phyloP scores from a whole-genome alignment of 2,329 filamentous ascomycete genomes.

The Tolypocladium pustulatum region DNA sequence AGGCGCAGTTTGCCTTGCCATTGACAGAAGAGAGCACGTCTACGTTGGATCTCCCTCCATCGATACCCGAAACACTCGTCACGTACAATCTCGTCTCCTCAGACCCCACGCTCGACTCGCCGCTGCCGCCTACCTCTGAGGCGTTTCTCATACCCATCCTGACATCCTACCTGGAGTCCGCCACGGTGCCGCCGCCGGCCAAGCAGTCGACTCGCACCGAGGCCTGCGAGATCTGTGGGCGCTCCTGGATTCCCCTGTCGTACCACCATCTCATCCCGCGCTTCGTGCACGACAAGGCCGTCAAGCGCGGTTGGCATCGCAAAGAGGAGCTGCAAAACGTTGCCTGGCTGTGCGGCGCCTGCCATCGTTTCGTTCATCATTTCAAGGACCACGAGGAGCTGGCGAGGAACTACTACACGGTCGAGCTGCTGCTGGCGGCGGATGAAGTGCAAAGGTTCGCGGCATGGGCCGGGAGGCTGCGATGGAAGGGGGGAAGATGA shows the following conservation, averaged over 20 bases:
- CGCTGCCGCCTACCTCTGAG: conserved; percentile 27
- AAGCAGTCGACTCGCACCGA: conserved; percentile 44
- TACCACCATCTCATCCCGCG: conserved; percentile 85
- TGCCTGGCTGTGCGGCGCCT: conserved; percentile 77
- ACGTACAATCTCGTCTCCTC: conserved; percentile 54
- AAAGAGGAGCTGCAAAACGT: conserved; percentile 68
- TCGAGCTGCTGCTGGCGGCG: conserved; percentile 58
- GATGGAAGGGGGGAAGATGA: conserved; percentile 52
- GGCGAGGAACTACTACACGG: conserved; percentile 60
- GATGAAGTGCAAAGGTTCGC: conserved; percentile 65
- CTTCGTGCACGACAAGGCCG: conserved; percentile 61
- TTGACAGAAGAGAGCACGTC: conserved; percentile 40
- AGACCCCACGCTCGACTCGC: conserved; percentile 18
- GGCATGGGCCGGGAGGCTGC: conserved; percentile 59
- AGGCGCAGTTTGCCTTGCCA: conserved; percentile 45
- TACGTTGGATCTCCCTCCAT: conserved; percentile 38
- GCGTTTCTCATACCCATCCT: conserved; percentile 55
- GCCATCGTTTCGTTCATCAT: conserved; percentile 72
- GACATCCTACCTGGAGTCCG: conserved; percentile 47
- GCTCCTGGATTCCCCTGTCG: conserved; percentile 64
- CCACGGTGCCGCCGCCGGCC: conserved; percentile 52
- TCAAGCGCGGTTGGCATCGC: conserved; percentile 71
- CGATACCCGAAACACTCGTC: conserved; percentile 54
- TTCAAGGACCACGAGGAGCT: conserved; percentile 69
- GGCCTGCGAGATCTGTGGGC: conserved; percentile 66